Percentiles rank a stretch among this genome's conserved stretches.
These are phyloP conservation scores for Pichia nanzhaoensis DNA, from an alignment of 805 yeast genomes.

Conservation along the genomic window DNA sequence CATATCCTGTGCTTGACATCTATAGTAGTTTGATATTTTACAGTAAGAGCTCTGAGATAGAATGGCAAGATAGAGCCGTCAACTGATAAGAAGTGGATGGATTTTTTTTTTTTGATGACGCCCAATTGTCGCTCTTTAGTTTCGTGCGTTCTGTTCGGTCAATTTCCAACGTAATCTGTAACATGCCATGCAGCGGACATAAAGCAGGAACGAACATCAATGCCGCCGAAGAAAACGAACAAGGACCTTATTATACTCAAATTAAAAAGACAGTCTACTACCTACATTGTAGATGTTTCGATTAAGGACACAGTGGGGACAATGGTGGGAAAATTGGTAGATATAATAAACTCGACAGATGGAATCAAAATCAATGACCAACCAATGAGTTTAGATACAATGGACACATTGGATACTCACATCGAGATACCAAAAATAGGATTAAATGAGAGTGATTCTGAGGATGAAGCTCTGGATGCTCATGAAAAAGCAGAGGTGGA, in stretches of 20 bases:
- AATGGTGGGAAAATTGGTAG: constrained; percentile 28
- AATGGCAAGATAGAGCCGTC: too few relatives aligned
- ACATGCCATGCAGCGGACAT: too few relatives aligned
- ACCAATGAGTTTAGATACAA: constrained; percentile 26
- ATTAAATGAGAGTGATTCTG: constrained; percentile 4
- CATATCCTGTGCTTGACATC: background rate
- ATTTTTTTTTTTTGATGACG: too few relatives aligned
- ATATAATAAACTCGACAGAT: constrained; percentile 41
- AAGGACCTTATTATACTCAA: constrained; percentile 22
- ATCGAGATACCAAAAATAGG: constrained; percentile 30
- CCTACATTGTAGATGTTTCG: constrained; percentile 27
- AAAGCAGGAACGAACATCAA: too few relatives aligned
- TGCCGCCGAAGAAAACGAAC: constrained; percentile 24
- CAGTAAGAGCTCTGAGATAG: too few relatives aligned
- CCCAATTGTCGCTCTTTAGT: too few relatives aligned
- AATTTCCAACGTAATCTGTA: too few relatives aligned
- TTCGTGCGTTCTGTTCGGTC: background rate
- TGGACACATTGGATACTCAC: constrained; percentile 11
- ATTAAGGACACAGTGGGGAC: constrained; percentile 20
- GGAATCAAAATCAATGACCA: constrained; percentile 33
- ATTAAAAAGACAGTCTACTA: constrained; percentile 31
- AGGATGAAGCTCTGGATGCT: constrained; percentile 9
- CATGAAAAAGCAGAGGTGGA: constrained; percentile 33
- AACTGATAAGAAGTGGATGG: too few relatives aligned
- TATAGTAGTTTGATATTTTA: too few relatives aligned